Conservation (phyloP, 2,329 filamentous ascomycete species). For the Alternaria sp. region DNA sequence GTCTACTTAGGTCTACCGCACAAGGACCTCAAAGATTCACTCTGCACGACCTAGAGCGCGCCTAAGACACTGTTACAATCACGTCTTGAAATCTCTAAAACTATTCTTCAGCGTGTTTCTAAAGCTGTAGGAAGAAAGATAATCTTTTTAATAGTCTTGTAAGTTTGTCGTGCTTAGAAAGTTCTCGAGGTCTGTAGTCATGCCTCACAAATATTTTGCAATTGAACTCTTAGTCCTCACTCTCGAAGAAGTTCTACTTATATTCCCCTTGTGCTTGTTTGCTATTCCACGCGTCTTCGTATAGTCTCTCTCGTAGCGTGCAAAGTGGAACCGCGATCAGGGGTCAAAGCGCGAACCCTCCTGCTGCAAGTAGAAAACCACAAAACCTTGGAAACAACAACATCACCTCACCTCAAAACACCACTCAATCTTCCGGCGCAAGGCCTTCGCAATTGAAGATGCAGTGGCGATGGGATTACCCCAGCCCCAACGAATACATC, state of each 20-base stretch:
- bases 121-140: background rate
- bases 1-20: background rate
- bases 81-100: background rate
- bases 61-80: background rate
- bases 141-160: rapidly evolving
- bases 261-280: background rate
- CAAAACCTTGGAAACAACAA: background rate
- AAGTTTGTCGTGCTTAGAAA: background rate
- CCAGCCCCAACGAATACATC: slow-evolving; percentile 19
- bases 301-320: background rate
- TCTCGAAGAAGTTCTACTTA: background rate
- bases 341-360: background rate
- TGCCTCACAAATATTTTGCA: background rate
- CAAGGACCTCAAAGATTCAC: rapidly evolving
- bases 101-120: rapidly evolving
- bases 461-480: slow-evolving; percentile 38
- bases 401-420: background rate
- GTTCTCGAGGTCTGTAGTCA: background rate
- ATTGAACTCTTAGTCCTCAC: background rate
- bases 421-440: background rate
- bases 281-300: background rate
- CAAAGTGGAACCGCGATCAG: background rate
- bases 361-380: background rate
- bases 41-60: background rate
- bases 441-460: slow-evolving; percentile 7